Conservation (phyloP, 768 basidiomycete species). For the Lactarius vividus region DNA sequence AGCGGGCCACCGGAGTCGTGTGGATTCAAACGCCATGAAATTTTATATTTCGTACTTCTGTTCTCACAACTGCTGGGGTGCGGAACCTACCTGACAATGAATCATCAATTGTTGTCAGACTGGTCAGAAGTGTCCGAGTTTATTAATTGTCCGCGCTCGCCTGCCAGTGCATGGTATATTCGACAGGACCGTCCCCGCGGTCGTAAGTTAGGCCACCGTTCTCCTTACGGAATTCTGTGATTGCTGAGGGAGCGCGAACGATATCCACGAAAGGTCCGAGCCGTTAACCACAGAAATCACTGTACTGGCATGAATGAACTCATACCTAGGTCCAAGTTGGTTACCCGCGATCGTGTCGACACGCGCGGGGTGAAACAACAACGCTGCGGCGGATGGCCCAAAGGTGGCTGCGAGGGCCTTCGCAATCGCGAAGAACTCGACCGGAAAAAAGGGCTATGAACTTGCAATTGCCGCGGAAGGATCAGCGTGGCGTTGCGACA, state of each 20-base stretch:
- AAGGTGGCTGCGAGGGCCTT: constrained; percentile 1
- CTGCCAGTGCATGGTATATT: background rate
- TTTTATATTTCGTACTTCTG: too few species aligned
- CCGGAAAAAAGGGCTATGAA: background rate
- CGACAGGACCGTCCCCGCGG: background rate
- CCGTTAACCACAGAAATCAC: too few species aligned
- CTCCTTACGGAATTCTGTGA: constrained; percentile 5
- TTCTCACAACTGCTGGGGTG: too few species aligned
- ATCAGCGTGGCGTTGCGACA: background rate
- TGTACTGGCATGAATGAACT: background rate
- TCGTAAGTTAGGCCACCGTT: background rate
- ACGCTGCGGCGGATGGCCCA: constrained; percentile 5
- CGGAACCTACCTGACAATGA: too few species aligned
- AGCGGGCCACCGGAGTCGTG: too few species aligned
- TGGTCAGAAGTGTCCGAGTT: background rate
- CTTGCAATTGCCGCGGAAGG: background rate
- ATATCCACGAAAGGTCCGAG: background rate
- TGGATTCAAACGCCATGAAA: too few species aligned
- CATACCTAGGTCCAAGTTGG: background rate
- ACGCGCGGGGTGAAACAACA: background rate
- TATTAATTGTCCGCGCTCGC: background rate
- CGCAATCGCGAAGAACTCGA: constrained; percentile 1
- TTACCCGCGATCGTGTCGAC: background rate
- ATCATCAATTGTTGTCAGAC: background rate
- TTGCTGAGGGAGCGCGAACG: background rate